A percentile compares a stretch with the other conserved stretches of the same genome.
Conservation (phyloP, 1,284 basidiomycete genomes). For the Cystobasidium sp. region DNA sequence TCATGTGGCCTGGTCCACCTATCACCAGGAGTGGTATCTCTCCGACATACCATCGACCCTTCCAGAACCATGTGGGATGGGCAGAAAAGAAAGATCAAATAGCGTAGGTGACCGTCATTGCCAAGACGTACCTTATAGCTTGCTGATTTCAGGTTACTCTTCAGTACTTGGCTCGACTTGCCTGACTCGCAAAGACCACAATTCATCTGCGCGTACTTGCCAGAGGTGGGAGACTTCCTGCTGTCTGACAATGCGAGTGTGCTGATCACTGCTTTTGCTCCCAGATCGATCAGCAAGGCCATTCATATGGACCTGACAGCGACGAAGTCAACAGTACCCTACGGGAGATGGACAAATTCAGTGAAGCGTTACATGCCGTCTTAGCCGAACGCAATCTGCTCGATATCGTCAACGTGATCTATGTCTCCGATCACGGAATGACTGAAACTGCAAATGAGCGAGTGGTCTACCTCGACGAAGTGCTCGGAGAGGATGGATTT, state of each 20-base stretch:
- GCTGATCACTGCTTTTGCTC: slow-evolving; percentile 72
- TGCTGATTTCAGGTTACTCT: background rate
- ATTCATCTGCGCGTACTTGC: slow-evolving; percentile 69
- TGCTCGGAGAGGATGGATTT: slow-evolving; percentile 72
- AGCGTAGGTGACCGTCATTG: slow-evolving; percentile 55
- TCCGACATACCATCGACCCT: slow-evolving; percentile 67
- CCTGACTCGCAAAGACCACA: slow-evolving; percentile 72
- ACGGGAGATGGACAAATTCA: slow-evolving; percentile 71
- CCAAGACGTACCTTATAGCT: background rate
- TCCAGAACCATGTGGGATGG: slow-evolving; percentile 67
- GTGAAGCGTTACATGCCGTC: slow-evolving; percentile 67
- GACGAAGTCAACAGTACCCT: slow-evolving; percentile 72
- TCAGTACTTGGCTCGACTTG: slow-evolving; percentile 70
- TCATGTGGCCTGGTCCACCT: slow-evolving; percentile 91
- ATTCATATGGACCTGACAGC: slow-evolving; percentile 74
- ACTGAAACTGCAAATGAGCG: slow-evolving; percentile 76
- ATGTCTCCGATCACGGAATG: slow-evolving; percentile 81
- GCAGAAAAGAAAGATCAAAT: slow-evolving; percentile 74
- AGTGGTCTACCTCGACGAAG: slow-evolving; percentile 78
- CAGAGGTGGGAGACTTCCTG: slow-evolving; percentile 49
- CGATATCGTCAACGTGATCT: slow-evolving; percentile 82
- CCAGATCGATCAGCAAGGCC: slow-evolving; percentile 65
- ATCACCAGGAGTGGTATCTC: slow-evolving; percentile 67
- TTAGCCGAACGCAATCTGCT: slow-evolving; percentile 74
- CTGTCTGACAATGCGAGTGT: slow-evolving; percentile 35